phyloP scores from a whole-genome alignment of 805 yeast genomes.

The Helenozyma baotianmanensis region DNA sequence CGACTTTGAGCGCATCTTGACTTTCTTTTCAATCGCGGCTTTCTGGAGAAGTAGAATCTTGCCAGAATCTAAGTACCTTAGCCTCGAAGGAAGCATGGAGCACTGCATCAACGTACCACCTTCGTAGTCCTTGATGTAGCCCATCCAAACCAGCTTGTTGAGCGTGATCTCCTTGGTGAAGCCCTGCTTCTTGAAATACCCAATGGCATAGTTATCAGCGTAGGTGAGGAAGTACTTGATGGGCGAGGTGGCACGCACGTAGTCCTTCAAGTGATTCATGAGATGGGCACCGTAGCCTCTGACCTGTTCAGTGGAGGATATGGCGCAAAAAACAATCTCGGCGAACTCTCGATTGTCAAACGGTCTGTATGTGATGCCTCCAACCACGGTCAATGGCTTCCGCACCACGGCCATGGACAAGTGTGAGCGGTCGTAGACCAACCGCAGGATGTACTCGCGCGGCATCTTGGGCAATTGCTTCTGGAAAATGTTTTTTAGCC shows the following conservation, averaged over 20 bases:
- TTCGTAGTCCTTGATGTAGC: conserved; percentile 96
- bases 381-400: conserved; percentile 91
- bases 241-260: conserved; percentile 82
- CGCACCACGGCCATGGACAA: conserved; percentile 93
- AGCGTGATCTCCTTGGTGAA: conserved; percentile 91
- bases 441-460: conserved; percentile 87
- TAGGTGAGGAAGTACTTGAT: conserved; percentile 86
- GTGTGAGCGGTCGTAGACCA: conserved; percentile 92
- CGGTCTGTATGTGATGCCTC: conserved; percentile 96
- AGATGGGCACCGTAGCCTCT: conserved; percentile 98
- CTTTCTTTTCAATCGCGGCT: conserved; percentile 85
- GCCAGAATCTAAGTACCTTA: conserved; percentile 80
- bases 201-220: conserved; percentile 98
- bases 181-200: conserved; percentile 97
- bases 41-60: conserved; percentile 83
- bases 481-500: conserved; percentile 92
- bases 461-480: conserved; percentile 99
- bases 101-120: conserved; percentile 99
- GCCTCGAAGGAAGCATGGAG: conserved; percentile 78
- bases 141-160: conserved; percentile 90
- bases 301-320: conserved; percentile 95
- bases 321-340: conserved; percentile 97
- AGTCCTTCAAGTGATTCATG: conserved; percentile 96
- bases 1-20: conserved; percentile 71
- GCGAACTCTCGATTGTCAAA: conserved; percentile 89